phyloP scores from a whole-genome alignment of 805 yeast species.

The Ogataea chonburiensis region DNA sequence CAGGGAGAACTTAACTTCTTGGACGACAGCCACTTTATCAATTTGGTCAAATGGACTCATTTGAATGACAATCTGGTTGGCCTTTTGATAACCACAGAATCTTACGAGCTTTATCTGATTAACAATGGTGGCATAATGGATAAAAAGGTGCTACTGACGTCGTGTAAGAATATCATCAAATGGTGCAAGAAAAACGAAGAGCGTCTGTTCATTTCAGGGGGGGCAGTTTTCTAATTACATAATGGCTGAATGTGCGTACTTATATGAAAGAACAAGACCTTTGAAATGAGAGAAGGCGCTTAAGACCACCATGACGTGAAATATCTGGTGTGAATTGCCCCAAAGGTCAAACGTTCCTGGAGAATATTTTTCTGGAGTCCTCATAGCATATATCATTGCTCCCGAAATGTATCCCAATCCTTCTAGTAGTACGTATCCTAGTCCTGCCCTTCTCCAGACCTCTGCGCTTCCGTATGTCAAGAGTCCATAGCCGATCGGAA shows the following conservation, averaged over 20 bases:
- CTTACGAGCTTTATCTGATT: constrained; percentile 61
- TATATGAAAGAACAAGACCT: constrained; percentile 59
- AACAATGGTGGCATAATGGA: constrained; percentile 54
- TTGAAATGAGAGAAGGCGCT: constrained; percentile 75
- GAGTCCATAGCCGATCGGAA: constrained; percentile 64
- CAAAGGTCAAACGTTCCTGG: constrained; percentile 67
- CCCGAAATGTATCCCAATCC: constrained; percentile 77
- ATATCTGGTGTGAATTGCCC: constrained; percentile 85
- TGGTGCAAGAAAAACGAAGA: constrained; percentile 78
- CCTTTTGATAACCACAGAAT: constrained; percentile 31
- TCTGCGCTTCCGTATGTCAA: constrained; percentile 46
- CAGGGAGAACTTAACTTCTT: constrained; percentile 10
- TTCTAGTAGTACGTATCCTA: constrained; percentile 64
- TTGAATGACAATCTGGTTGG: constrained; percentile 27
- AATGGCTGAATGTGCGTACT: constrained; percentile 39
- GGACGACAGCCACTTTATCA: constrained; percentile 25
- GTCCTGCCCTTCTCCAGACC: constrained; percentile 50
- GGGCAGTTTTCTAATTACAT: constrained; percentile 52
- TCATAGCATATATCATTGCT: constrained; percentile 71
- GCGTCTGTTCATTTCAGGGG: constrained; percentile 71
- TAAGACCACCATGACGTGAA: constrained; percentile 72
- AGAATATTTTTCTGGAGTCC: constrained; percentile 70
- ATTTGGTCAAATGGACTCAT: constrained; percentile 28
- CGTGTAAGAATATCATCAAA: constrained; percentile 61
- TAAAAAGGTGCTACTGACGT: constrained; percentile 54